Conservation (phyloP, 2,329 filamentous ascomycete species). For the Ceratocystis cubensis region DNA sequence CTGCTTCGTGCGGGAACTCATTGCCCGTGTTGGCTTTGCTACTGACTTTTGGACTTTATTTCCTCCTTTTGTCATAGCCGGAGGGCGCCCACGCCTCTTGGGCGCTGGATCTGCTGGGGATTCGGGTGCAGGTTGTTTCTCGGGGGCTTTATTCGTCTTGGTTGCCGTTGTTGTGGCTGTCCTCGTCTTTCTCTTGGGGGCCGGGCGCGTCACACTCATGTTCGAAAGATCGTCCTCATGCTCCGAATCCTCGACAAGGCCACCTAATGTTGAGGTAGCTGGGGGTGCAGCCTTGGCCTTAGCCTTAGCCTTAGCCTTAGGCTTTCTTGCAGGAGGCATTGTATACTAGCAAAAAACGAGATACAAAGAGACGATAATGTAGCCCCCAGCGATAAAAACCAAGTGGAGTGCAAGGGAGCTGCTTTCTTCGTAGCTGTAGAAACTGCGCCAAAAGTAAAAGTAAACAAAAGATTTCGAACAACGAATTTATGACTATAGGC, state of each 20-base stretch:
- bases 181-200: not conserved
- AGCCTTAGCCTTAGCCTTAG: slow-evolving; percentile 12
- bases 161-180: not conserved
- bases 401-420: not conserved
- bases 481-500: not conserved
- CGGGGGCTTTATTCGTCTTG: slow-evolving; percentile 6
- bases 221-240: slow-evolving; percentile 17
- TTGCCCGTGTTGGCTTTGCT: slow-evolving; percentile 5
- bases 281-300: slow-evolving; percentile 9
- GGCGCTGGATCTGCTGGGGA: not conserved
- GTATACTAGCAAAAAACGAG: not conserved
- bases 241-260: slow-evolving; percentile 16
- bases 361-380: too few species aligned
- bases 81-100: slow-evolving; percentile 10
- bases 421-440: not conserved
- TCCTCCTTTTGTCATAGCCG: not conserved
- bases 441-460: slow-evolving; percentile 7
- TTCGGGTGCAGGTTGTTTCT: not conserved
- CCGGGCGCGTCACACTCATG: slow-evolving; percentile 13
- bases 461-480: not conserved
- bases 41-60: slow-evolving; percentile 14
- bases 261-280: slow-evolving; percentile 6
- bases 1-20: slow-evolving; percentile 3
- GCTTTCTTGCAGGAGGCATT: slow-evolving; percentile 17
- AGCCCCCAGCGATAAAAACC: not conserved